A percentile compares a stretch with the other conserved stretches of the same genome.
These are phyloP conservation scores for Phaeotremella skinneri DNA, from an alignment of 768 basidiomycete genomes.

Conservation along the genomic window DNA sequence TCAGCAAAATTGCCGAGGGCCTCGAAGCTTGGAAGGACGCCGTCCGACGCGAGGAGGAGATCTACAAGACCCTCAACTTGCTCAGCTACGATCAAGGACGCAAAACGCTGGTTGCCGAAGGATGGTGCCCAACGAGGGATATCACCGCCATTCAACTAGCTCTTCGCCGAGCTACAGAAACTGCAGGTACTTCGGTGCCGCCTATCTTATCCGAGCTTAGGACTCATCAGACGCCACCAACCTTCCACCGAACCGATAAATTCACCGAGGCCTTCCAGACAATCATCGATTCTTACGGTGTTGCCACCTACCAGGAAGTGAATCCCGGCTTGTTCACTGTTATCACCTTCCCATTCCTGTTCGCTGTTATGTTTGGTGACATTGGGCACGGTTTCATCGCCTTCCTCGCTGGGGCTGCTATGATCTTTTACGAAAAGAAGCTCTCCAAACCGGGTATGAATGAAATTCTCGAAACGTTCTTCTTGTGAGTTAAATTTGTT, in stretches of 20 bases:
- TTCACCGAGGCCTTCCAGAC: constrained; percentile 96
- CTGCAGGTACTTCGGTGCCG: constrained; percentile 85
- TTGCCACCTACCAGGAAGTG: constrained; percentile 90
- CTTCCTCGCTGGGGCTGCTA: constrained; percentile 68
- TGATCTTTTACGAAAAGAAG: constrained; percentile 83
- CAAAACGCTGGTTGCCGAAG: constrained; percentile 94
- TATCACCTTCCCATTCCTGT: constrained; percentile 92
- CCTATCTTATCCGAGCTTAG: constrained; percentile 87
- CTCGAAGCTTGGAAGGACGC: constrained; percentile 90
- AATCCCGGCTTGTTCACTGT: constrained; percentile 87
- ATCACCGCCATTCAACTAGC: constrained; percentile 81
- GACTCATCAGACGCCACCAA: constrained; percentile 89
- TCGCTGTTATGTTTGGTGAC: constrained; percentile 99
- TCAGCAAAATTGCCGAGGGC: constrained; percentile 78
- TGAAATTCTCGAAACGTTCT: constrained; percentile 86
- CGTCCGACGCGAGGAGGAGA: constrained; percentile 89
- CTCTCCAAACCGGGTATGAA: constrained; percentile 70
- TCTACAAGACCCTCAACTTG: constrained; percentile 91
- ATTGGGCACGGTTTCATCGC: constrained; percentile 92
- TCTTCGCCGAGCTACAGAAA: constrained; percentile 86
- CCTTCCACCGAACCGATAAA: constrained; percentile 89
- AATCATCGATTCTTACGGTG: constrained; percentile 97
- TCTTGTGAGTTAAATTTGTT: constrained; percentile 92
- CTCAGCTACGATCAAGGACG: constrained; percentile 91
- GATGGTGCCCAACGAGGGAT: constrained; percentile 94